phyloP scores from a whole-genome alignment of 2,329 filamentous ascomycete species.

The Knufia fluminis region DNA sequence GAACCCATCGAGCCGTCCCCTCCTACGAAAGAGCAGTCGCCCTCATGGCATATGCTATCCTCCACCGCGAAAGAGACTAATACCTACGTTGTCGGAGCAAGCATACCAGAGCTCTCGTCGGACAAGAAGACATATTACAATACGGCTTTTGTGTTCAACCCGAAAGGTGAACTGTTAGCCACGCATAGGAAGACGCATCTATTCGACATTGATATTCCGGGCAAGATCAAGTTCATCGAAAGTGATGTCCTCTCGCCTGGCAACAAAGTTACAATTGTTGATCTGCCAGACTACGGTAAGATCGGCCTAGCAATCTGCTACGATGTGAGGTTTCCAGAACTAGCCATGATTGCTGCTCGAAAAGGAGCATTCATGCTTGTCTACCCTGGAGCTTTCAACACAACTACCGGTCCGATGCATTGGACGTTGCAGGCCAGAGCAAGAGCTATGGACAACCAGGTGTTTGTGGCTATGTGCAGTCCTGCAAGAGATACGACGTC shows the following conservation, averaged over 20 bases:
- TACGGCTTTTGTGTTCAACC: conserved; percentile 75
- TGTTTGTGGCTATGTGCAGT: conserved; percentile 87
- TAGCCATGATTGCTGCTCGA: conserved; percentile 79
- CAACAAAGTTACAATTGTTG: conserved; percentile 73
- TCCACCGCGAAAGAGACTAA: conserved; percentile 68
- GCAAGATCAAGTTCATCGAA: conserved; percentile 85
- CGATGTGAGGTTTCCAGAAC: conserved; percentile 91
- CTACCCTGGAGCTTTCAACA: conserved; percentile 96
- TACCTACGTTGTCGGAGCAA: conserved; percentile 79
- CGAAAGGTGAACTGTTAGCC: conserved; percentile 67
- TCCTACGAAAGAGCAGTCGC: conserved; percentile 59
- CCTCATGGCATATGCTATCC: conserved; percentile 77
- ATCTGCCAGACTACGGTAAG: conserved; percentile 79
- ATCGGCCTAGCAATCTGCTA: conserved; percentile 93
- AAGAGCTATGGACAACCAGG: conserved; percentile 84
- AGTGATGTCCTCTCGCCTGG: conserved; percentile 81
- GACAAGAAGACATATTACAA: conserved; percentile 72
- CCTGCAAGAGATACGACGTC: conserved; percentile 72
- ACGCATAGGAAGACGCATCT: conserved; percentile 90
- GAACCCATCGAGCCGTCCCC: conserved; percentile 76
- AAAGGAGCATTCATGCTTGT: conserved; percentile 78
- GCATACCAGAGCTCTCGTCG: conserved; percentile 73
- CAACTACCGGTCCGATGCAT: conserved; percentile 83
- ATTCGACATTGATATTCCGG: conserved; percentile 96
- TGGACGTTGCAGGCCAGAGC: conserved; percentile 78